Percentiles rank a stretch among this genome's conserved stretches.
Evolutionary conservation across 2,329 filamentous ascomycete genomes (phyloP).

Genomic region (Phaeophleospora eucalypticola): DNA sequence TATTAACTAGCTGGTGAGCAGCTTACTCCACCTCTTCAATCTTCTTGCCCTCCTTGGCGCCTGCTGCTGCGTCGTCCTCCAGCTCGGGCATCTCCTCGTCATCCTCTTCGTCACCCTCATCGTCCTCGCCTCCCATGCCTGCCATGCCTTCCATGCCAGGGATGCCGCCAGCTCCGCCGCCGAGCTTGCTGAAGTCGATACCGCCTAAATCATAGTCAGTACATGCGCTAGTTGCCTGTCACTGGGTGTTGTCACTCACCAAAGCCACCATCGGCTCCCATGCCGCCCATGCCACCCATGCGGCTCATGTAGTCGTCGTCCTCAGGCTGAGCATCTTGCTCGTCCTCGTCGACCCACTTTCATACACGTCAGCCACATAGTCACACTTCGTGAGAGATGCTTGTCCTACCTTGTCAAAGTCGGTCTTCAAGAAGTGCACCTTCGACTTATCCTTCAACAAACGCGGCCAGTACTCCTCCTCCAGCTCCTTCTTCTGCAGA

Average conservation of each 20-base stretch:
- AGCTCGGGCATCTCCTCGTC: slow-evolving; percentile 72
- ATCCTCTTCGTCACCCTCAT: slow-evolving; percentile 59
- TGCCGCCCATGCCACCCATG: slow-evolving; percentile 42
- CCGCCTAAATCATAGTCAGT: slow-evolving; percentile 24
- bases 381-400: background rate
- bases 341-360: slow-evolving; percentile 93
- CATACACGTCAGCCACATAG: slow-evolving; percentile 1
- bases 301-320: slow-evolving; percentile 62
- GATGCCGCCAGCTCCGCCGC: no score
- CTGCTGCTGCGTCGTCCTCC: slow-evolving; percentile 51
- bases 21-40: slow-evolving; percentile 45
- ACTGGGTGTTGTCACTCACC: slow-evolving; percentile 12
- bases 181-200: slow-evolving; percentile 41
- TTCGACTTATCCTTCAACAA: slow-evolving; percentile 87
- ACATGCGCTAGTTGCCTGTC: no score
- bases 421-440: slow-evolving; percentile 93
- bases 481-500: slow-evolving; percentile 93
- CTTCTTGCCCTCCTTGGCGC: slow-evolving; percentile 37
- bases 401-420: slow-evolving; percentile 80
- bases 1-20: background rate
- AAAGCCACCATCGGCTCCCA: slow-evolving; percentile 42
- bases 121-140: slow-evolving; percentile 35
- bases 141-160: no score
- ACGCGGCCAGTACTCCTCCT: slow-evolving; percentile 92
- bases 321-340: slow-evolving; percentile 85